Conservation (phyloP, 495 filamentous ascomycete species). For the Xylaria palmicola region DNA sequence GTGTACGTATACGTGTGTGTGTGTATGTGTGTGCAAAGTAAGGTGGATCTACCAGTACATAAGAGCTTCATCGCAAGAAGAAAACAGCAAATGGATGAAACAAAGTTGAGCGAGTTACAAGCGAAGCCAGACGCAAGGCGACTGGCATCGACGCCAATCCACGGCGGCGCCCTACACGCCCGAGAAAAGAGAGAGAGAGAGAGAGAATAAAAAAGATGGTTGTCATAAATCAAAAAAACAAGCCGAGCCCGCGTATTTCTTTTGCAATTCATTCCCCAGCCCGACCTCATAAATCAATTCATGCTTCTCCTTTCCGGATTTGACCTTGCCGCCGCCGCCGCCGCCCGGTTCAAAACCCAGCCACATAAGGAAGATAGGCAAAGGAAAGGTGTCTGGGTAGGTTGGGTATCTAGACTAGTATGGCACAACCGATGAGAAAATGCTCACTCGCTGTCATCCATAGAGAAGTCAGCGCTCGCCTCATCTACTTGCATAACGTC, state of each 20-base stretch:
- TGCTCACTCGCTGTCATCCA: conserved; percentile 34
- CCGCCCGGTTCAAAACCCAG: too few species aligned
- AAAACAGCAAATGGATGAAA: too few species aligned
- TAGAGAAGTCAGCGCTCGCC: conserved; percentile 27
- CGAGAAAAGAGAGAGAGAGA: not conserved
- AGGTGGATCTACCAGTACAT: not conserved
- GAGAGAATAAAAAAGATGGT: too few species aligned
- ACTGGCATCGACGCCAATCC: too few species aligned
- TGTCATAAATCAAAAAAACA: not conserved
- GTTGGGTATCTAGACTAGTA: not conserved
- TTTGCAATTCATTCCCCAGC: not conserved
- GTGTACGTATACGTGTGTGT: not conserved
- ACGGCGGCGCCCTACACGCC: too few species aligned
- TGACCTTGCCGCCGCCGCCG: too few species aligned
- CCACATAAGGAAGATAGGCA: not conserved
- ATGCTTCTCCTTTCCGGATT: not conserved
- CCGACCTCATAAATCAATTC: not conserved
- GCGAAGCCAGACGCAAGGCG: too few species aligned
- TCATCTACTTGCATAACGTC: conserved; percentile 20
- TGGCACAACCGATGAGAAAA: not conserved
- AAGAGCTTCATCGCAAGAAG: not conserved
- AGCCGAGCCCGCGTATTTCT: not conserved
- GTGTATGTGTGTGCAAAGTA: too few species aligned
- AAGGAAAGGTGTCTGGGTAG: not conserved
- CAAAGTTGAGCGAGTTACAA: too few species aligned